These are phyloP conservation scores for Chernovozyma aurita DNA, from an alignment of 1,139 yeast genomes.

Conservation along the genomic window DNA sequence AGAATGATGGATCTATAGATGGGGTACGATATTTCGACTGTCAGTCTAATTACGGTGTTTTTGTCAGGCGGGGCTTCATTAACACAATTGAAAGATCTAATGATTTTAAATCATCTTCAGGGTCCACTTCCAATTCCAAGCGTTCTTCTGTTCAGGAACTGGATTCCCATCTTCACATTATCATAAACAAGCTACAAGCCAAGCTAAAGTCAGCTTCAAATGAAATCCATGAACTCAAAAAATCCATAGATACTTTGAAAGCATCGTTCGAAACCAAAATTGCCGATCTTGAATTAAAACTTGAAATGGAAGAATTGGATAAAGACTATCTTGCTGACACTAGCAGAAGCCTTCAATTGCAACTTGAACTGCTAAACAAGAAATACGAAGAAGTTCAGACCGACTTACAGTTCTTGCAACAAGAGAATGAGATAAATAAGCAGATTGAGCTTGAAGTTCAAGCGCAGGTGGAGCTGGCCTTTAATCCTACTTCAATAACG, in stretches of 20 bases:
- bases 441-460: conserved; percentile 36
- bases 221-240: conserved; percentile 23
- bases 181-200: conserved; percentile 43
- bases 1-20: conserved; percentile 72
- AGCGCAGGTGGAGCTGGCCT: conserved; percentile 10
- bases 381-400: conserved; percentile 34
- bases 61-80: conserved; percentile 39
- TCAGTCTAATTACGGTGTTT: conserved; percentile 49
- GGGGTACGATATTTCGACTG: conserved; percentile 63
- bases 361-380: conserved; percentile 24
- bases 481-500: conserved; percentile 6
- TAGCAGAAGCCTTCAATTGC: conserved; percentile 29
- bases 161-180: conserved; percentile 21
- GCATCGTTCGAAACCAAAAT: conserved; percentile 1
- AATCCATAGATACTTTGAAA: conserved; percentile 1
- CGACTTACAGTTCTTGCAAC: conserved; percentile 40
- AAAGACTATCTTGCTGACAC: conserved; percentile 46
- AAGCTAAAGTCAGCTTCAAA: conserved; percentile 30
- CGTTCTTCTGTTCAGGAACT: background rate
- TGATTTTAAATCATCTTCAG: background rate
- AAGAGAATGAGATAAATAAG: conserved; percentile 42
- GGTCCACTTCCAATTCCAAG: background rate
- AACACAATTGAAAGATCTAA: background rate
- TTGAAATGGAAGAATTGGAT: conserved; percentile 54
- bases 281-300: conserved; percentile 27